These are phyloP conservation scores for Dissophora ornata DNA, from an alignment of 192 early-diverging fungal genomes.

Conservation along the genomic window DNA sequence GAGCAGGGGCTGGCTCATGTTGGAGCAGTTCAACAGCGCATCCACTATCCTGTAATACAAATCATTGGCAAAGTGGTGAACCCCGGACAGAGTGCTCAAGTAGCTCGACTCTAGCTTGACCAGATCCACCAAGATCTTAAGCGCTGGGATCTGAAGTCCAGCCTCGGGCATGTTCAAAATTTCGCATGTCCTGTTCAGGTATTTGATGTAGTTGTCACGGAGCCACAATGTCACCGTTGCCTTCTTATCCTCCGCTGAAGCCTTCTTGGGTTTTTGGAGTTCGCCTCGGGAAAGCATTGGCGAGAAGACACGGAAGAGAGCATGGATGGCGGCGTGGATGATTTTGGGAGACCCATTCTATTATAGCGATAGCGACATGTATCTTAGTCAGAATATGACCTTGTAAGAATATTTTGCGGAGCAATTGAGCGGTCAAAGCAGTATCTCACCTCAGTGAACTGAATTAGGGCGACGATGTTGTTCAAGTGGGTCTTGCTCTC, in stretches of 20 bases:
- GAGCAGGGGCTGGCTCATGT: constrained; percentile 71
- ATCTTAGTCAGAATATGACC: too few species aligned
- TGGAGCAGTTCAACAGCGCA: constrained; percentile 63
- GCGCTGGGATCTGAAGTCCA: constrained; percentile 77
- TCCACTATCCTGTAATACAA: constrained; percentile 69
- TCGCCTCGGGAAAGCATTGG: constrained; percentile 60
- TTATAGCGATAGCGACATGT: not conserved
- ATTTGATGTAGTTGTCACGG: constrained; percentile 80
- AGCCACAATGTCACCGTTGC: constrained; percentile 79
- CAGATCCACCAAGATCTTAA: constrained; percentile 79
- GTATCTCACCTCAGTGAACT: constrained; percentile 65
- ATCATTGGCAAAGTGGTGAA: constrained; percentile 77
- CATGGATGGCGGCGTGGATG: constrained; percentile 75
- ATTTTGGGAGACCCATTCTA: constrained; percentile 65
- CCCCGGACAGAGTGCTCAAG: constrained; percentile 36
- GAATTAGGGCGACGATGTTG: constrained; percentile 74
- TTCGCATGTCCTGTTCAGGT: constrained; percentile 61
- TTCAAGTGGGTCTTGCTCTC: constrained; percentile 80
- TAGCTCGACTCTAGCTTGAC: constrained; percentile 72
- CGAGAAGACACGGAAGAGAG: constrained; percentile 78
- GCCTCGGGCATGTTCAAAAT: constrained; percentile 71
- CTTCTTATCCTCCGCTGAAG: constrained; percentile 55
- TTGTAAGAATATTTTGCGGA: not conserved
- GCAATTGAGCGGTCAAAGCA: too few species aligned
- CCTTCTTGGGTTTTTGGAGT: constrained; percentile 55